Base-by-base conservation (phyloP, 129 eudicot genomes). In the Sambucus nigra region DNA sequence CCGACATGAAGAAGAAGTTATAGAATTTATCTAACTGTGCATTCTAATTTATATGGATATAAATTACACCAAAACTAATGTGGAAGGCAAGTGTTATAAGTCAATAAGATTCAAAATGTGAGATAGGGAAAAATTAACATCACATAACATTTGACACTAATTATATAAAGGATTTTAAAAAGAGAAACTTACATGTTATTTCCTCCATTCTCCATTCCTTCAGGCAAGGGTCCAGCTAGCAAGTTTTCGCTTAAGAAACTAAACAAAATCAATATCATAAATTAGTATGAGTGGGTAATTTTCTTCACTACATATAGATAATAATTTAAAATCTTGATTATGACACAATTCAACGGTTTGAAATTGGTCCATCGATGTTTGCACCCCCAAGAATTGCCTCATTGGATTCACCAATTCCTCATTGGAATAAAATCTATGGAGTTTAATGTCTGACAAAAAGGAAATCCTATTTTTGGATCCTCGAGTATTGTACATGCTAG, bases 191-290 rank as follows among this genome's bases (percentile, higher is more conserved):
- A 83, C 93, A 83, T 63, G 24, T 15, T 44, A 4, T 71, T 59
- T 31, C 66, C 78, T 31, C 49, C 40, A 7, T 2, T 35, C 16
- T 48, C 21, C 66, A 72, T 69, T 86, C 93, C 78, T 55, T 53
- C 64, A 19, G 83, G 86, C 31, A 83, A 1, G 14, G 66, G 18
- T 57, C 93, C 93, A 39, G 52, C 58, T 10, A 83, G 65, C 54
- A 47, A 52, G 64, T 83, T 83, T 21, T 81, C 85, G 18, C 83
- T 74, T 17, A 83, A 54, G 70, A 68, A 75, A 55, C 93, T 83
- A 33, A 15, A 59, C 14, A 65, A 59, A 25, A 1, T 10, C 23
- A 42, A 60, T 7, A 7, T 2, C 3, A 19, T 31, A 19, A 20
- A 57, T 71, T 53, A 65, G 59, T 44, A 25, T 11, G n/a, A 14